Conservation (phyloP, 2,329 filamentous ascomycete genomes). For the Raffaelea arxii region DNA sequence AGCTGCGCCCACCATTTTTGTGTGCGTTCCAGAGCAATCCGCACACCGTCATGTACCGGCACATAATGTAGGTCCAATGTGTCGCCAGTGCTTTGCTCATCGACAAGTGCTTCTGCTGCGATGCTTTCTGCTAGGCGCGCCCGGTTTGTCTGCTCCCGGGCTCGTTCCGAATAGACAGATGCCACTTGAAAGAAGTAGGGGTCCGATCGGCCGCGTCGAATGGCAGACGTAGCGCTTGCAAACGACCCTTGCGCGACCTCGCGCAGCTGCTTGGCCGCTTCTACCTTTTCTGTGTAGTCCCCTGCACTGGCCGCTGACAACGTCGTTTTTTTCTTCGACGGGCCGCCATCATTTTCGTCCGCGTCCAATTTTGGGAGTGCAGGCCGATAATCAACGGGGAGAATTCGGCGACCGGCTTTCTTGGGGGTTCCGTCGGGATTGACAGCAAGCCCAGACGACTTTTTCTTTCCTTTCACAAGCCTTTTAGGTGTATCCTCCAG, state of each 20-base stretch:
- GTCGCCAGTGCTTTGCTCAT: constrained; percentile 51
- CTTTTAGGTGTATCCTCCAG: constrained; percentile 25
- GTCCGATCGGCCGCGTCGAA: constrained; percentile 51
- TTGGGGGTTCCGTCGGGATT: constrained; percentile 23
- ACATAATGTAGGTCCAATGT: constrained; percentile 85
- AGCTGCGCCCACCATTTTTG: constrained; percentile 66
- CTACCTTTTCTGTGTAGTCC: neutral
- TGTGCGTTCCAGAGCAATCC: constrained; percentile 62
- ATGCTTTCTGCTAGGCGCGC: constrained; percentile 50
- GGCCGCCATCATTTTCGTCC: constrained; percentile 13
- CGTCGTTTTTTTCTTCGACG: neutral
- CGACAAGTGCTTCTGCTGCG: constrained; percentile 62
- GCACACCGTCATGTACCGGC: constrained; percentile 67
- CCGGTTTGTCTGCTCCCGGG: constrained; percentile 50
- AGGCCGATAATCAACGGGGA: constrained; percentile 28
- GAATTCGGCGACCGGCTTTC: constrained; percentile 21
- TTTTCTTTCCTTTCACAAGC: neutral
- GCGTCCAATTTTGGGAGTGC: constrained; percentile 25
- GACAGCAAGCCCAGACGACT: neutral
- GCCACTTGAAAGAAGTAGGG: constrained; percentile 67
- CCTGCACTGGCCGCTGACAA: neutral
- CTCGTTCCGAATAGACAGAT: constrained; percentile 63
- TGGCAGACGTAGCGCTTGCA: constrained; percentile 29
- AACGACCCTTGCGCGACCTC: constrained; percentile 16
- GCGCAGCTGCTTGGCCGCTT: neutral